Conservation (phyloP, 257 asterid genomes). For the Asclepias syriaca region DNA sequence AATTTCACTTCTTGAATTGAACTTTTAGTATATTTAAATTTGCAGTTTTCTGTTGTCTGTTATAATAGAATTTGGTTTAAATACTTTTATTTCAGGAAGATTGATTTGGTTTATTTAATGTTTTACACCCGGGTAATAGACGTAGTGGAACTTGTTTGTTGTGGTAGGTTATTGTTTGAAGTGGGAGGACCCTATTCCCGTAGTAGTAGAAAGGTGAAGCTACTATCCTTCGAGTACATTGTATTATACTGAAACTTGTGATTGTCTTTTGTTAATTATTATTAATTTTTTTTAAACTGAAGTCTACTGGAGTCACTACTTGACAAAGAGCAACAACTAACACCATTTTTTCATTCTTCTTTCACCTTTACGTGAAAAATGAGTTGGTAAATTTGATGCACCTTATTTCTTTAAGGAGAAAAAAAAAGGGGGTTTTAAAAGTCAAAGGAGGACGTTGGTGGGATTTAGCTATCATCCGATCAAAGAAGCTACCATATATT, state of each 20-base stretch:
- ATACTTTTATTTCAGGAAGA: background rate
- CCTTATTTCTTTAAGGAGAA: background rate
- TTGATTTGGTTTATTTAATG: background rate
- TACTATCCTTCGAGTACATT: no score
- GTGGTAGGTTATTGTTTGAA: no score
- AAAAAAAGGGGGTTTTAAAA: no score
- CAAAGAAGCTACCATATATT: background rate
- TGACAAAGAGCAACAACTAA: no score
- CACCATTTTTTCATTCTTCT: background rate
- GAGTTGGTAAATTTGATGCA: slow-evolving; percentile 5
- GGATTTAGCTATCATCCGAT: background rate
- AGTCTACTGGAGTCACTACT: no score
- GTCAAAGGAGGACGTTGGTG: slow-evolving; percentile 9
- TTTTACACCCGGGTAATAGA: no score
- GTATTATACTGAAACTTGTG: no score
- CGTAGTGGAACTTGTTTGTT: background rate
- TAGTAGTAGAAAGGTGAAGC: no score
- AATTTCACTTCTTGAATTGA: background rate
- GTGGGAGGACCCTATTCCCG: no score
- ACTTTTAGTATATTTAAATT: background rate
- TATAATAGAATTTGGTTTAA: background rate
- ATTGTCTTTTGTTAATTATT: no score
- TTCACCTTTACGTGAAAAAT: background rate
- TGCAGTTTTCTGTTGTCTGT: background rate
- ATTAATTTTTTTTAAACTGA: no score